Base-by-base conservation (phyloP, 2,329 filamentous ascomycete species). In the Pseudogymnoascus sp. region DNA sequence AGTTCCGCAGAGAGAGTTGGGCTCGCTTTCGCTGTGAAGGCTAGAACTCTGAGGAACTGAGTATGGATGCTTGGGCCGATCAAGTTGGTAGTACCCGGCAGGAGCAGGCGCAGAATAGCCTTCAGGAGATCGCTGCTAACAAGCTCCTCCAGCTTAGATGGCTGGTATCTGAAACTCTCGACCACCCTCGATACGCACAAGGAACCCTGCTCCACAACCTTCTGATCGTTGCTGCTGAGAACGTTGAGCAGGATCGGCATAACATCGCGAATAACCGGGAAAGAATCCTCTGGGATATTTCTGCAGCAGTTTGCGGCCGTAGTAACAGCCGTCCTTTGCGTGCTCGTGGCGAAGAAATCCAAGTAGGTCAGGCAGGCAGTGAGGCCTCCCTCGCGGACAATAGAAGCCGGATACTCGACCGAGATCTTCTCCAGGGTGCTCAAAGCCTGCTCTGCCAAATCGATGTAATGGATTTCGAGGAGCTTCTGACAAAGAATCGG, bases 391-490 rank as follows among this genome's bases (percentile, higher is more conserved):
- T 97, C 94, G 60, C 92, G 89, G 48, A 99, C 94, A 68, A 99
- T 99, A 62, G 91, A 92, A 3, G 90, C 87, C 1, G 94, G 94
- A 71, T 96, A 99, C 72, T 99, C 94, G 62, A 93, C 86, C 0
- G 94, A 99, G 59, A 99, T 97, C 77, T 97, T 99, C 73, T 97
- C 92, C 61, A 99, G 80, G 0, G 94, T 99, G 78, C 92, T 99
- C 59, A 99, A 79, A 63, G 94, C 92, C 77, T 99, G 95, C 76
- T 99, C 94, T 38, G 95, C 95, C 61, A 99, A 81, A 74, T 99
- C 94, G 73, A 99, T 99, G 74, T 93, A 99, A 65, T 93, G 89
- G 51, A 97, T 97, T 75, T 97, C 92, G 64, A 97, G 81, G 31
- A 99, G 81, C 76, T 97, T 99, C 72, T 93, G 90, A 76, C 94